Conservation (phyloP, 2,329 filamentous ascomycete genomes). For the Stachybotrys echinatus region DNA sequence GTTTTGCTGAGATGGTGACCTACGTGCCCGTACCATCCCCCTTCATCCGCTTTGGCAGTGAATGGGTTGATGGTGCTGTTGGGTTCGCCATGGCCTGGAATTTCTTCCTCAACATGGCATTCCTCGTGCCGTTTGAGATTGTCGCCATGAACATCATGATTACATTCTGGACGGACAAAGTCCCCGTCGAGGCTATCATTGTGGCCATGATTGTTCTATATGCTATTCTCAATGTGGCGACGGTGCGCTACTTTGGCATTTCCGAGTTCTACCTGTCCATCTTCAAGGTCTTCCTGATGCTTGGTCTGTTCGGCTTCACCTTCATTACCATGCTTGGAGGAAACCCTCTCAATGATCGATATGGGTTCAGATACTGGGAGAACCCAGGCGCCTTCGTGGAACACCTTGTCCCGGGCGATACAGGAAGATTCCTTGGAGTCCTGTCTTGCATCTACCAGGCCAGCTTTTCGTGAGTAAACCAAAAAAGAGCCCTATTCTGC, state of each 20-base stretch:
- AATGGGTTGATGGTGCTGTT: slow-evolving; percentile 42
- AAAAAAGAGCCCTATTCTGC: no score
- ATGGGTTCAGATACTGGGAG: slow-evolving; percentile 64
- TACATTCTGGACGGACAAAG: slow-evolving; percentile 32
- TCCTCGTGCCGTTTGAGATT: slow-evolving; percentile 43
- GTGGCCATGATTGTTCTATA: slow-evolving; percentile 37
- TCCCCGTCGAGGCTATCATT: slow-evolving; percentile 36
- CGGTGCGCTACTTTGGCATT: slow-evolving; percentile 32
- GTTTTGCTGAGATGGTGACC: slow-evolving; percentile 40
- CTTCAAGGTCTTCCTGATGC: slow-evolving; percentile 50
- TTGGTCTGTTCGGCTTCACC: slow-evolving; percentile 52
- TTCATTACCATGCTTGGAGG: slow-evolving; percentile 57
- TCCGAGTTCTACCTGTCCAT: slow-evolving; percentile 36
- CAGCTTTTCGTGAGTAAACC: slow-evolving; percentile 32
- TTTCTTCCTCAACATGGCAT: slow-evolving; percentile 41
- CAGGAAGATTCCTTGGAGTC: slow-evolving; percentile 58
- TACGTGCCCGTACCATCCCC: slow-evolving; percentile 40
- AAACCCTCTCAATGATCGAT: slow-evolving; percentile 45
- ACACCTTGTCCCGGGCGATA: slow-evolving; percentile 48
- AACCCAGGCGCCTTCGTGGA: slow-evolving; percentile 46
- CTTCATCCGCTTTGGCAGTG: slow-evolving; percentile 39
- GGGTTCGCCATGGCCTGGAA: slow-evolving; percentile 42
- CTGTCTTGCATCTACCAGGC: slow-evolving; percentile 43
- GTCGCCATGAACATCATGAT: slow-evolving; percentile 42
- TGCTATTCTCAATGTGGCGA: slow-evolving; percentile 27